A percentile compares a stretch with the other conserved stretches of the same genome.
Evolutionary conservation across 2,329 filamentous ascomycete species (phyloP).

Genomic region (Apiospora malaysiana): DNA sequence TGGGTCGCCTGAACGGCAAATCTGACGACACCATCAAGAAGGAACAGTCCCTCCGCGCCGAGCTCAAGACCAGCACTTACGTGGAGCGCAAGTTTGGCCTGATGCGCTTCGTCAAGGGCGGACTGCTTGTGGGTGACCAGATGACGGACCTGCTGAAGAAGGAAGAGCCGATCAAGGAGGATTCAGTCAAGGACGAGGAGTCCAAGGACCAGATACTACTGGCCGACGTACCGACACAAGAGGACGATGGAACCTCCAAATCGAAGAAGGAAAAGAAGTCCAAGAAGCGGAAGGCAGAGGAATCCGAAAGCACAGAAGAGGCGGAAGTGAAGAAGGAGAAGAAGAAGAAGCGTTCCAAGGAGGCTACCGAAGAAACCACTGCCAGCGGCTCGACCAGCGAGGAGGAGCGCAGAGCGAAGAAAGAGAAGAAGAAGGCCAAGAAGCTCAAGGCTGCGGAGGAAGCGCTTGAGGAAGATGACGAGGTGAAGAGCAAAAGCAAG

Average conservation of each 20-base stretch:
- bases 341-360: conserved; percentile 44
- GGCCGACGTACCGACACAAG: conserved; percentile 24
- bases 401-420: conserved; percentile 30
- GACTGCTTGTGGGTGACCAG: conserved; percentile 67
- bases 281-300: conserved; percentile 49
- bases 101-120: conserved; percentile 89
- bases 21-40: conserved; percentile 73
- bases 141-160: conserved; percentile 53
- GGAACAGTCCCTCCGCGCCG: conserved; percentile 71
- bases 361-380: conserved; percentile 28
- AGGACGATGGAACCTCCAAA: not conserved
- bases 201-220: conserved; percentile 28
- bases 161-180: conserved; percentile 43
- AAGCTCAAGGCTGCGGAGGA: conserved; percentile 34
- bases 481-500: conserved; percentile 43
- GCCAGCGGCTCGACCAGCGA: conserved; percentile 34
- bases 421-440: conserved; percentile 35
- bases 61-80: conserved; percentile 75
- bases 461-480: conserved; percentile 30
- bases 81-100: conserved; percentile 77
- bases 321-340: conserved; percentile 40
- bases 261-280: conserved; percentile 39
- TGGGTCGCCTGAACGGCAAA: conserved; percentile 90
- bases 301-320: conserved; percentile 40
- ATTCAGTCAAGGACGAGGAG: conserved; percentile 41